phyloP scores from a whole-genome alignment of 192 early-diverging fungal genomes.

The Glomus cerebriforme region DNA sequence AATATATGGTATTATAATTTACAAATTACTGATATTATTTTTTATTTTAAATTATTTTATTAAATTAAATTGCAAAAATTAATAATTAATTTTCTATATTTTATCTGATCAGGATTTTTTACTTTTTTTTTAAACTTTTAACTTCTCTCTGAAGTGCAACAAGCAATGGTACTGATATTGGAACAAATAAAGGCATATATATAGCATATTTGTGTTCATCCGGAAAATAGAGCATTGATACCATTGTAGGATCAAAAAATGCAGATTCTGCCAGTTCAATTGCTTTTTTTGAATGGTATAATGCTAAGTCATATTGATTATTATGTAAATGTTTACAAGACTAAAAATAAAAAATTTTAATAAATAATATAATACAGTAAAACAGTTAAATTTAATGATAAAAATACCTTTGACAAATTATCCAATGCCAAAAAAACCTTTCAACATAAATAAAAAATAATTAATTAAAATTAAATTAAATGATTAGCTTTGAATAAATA shows the following conservation, averaged over 20 bases:
- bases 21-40: too few relatives aligned
- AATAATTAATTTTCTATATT: too few relatives aligned
- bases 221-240: conserved; percentile 96
- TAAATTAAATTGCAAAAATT: too few relatives aligned
- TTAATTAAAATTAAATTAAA: neutral
- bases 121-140: conserved; percentile 44
- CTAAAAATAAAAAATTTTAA: neutral
- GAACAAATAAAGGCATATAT: conserved; percentile 95
- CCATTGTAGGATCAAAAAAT: conserved; percentile 99
- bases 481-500: neutral
- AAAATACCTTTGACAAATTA: conserved; percentile 23
- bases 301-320: conserved; percentile 51
- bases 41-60: too few relatives aligned
- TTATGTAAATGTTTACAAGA: conserved; percentile 42
- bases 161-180: conserved; percentile 74
- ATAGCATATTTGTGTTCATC: conserved; percentile 98
- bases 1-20: too few relatives aligned
- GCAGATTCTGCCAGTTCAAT: conserved; percentile 77
- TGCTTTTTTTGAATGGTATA: conserved; percentile 62
- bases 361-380: neutral
- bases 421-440: conserved; percentile 28
- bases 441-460: neutral
- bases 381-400: neutral
- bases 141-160: conserved; percentile 54
- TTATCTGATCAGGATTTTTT: too few relatives aligned